phyloP scores from a whole-genome alignment of 2,329 filamentous ascomycete genomes.

The Cylindrodendrum hubeiense region DNA sequence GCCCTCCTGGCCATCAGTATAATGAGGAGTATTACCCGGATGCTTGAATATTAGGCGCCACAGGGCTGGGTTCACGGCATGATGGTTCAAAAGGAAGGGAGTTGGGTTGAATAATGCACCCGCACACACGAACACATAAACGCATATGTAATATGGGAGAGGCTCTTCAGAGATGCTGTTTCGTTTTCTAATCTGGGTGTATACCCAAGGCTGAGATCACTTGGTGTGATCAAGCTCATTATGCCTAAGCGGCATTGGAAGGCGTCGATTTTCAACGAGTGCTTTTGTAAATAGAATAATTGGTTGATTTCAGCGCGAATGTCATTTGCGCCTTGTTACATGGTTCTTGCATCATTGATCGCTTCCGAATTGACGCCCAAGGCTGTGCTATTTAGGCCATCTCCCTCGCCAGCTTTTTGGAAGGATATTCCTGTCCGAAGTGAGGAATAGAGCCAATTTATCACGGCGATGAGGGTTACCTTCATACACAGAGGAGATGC shows the following conservation, averaged over 20 bases:
- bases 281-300: conserved; percentile 40
- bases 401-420: not conserved
- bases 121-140: conserved; percentile 33
- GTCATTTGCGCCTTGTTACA: not conserved
- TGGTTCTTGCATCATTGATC: not conserved
- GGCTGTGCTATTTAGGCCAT: not conserved
- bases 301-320: conserved; percentile 15
- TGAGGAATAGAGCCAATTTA: not conserved
- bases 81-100: conserved; percentile 36
- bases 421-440: not conserved
- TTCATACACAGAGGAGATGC: too few species aligned
- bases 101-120: conserved; percentile 37
- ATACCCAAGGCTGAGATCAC: conserved; percentile 24
- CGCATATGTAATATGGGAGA: conserved; percentile 42
- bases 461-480: not conserved
- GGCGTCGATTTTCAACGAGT: conserved; percentile 34
- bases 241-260: conserved; percentile 38
- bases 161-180: conserved; percentile 30
- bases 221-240: conserved; percentile 30
- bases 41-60: conserved; percentile 49
- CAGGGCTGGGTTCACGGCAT: conserved; percentile 28
- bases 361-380: conserved; percentile 2
- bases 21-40: conserved; percentile 70
- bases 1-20: conserved; percentile 58
- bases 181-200: conserved; percentile 35